Percentiles rank a stretch among this genome's conserved stretches.
These are phyloP conservation scores for Aspergillus sparsus DNA, from an alignment of 495 filamentous ascomycete species.

Conservation along the genomic window DNA sequence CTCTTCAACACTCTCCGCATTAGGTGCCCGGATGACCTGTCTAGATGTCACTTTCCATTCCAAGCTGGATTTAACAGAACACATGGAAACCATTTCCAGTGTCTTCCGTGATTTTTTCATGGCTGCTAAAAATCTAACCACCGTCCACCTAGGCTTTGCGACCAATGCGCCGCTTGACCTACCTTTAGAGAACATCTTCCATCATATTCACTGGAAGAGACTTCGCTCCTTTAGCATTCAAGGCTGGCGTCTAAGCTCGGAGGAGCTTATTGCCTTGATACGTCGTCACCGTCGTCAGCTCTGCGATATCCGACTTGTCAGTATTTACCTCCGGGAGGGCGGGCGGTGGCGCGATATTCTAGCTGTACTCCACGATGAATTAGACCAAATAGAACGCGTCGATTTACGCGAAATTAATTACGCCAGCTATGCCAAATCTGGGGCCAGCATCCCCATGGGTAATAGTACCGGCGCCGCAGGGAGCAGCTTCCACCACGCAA, in stretches of 20 bases:
- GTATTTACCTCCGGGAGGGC: conserved; percentile 59
- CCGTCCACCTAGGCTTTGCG: conserved; percentile 69
- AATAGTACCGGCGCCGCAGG: conserved; percentile 11
- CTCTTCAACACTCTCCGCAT: conserved; percentile 46
- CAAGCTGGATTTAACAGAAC: conserved; percentile 52
- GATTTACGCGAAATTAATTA: conserved; percentile 65
- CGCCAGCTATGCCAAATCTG: conserved; percentile 53
- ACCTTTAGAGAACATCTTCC: conserved; percentile 61
- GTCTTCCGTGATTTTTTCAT: conserved; percentile 59
- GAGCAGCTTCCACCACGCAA: conserved; percentile 6
- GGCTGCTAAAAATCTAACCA: conserved; percentile 59
- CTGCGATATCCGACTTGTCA: conserved; percentile 57
- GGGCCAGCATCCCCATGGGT: conserved; percentile 25
- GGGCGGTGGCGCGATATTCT: conserved; percentile 65
- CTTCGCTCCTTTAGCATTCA: conserved; percentile 66
- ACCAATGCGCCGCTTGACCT: conserved; percentile 56
- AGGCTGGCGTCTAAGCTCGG: conserved; percentile 59
- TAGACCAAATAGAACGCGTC: conserved; percentile 60
- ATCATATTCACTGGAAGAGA: conserved; percentile 60
- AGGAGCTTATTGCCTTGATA: conserved; percentile 60
- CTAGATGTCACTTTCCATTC: conserved; percentile 63
- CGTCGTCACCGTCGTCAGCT: conserved; percentile 58
- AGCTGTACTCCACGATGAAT: conserved; percentile 54
- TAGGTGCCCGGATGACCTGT: conserved; percentile 59
- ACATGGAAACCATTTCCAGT: conserved; percentile 55